Evolutionary conservation across 2,329 filamentous ascomycete genomes (phyloP).

Genomic region (Stenocarpella maydis): DNA sequence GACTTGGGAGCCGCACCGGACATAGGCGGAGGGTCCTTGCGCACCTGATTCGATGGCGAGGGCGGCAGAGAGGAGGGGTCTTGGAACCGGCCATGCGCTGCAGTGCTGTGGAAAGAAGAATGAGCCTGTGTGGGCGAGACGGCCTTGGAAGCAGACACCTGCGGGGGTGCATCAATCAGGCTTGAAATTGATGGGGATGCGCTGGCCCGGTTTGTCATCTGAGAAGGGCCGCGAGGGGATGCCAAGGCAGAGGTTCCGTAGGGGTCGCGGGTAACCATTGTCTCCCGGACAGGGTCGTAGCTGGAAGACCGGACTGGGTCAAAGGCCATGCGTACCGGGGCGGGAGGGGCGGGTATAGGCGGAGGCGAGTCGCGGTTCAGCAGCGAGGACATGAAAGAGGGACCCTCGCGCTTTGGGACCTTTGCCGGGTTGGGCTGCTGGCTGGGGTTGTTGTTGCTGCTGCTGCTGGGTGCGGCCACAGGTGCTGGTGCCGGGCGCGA

Average conservation of each 20-base stretch:
- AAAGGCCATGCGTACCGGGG: conserved; percentile 83
- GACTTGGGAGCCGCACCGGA: conserved; percentile 40
- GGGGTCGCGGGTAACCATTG: conserved; percentile 62
- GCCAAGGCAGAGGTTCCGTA: conserved; percentile 55
- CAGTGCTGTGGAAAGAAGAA: conserved; percentile 45
- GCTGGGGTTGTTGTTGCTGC: conserved; percentile 37
- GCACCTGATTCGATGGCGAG: conserved; percentile 43
- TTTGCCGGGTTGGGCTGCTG: conserved; percentile 51
- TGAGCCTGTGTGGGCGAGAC: conserved; percentile 51
- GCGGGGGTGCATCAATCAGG: conserved; percentile 75
- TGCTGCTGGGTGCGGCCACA: conserved; percentile 40
- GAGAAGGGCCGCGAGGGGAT: conserved; percentile 58
- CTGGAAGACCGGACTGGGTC: conserved; percentile 86
- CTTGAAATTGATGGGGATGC: conserved; percentile 92
- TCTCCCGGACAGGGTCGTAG: conserved; percentile 71
- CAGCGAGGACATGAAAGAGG: conserved; percentile 63
- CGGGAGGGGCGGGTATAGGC: conserved; percentile 54
- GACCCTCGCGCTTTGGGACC: conserved; percentile 60
- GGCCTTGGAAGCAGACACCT: conserved; percentile 47
- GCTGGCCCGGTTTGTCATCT: conserved; percentile 74
- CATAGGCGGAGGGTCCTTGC: conserved; percentile 38
- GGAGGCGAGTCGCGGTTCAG: conserved; percentile 62
- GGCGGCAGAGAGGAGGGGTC: conserved; percentile 44
- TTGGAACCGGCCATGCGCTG: conserved; percentile 40
- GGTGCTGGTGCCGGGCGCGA: conserved; percentile 36